Conservation (phyloP, 345 rosid species). For the Moricandia moricandioides region DNA sequence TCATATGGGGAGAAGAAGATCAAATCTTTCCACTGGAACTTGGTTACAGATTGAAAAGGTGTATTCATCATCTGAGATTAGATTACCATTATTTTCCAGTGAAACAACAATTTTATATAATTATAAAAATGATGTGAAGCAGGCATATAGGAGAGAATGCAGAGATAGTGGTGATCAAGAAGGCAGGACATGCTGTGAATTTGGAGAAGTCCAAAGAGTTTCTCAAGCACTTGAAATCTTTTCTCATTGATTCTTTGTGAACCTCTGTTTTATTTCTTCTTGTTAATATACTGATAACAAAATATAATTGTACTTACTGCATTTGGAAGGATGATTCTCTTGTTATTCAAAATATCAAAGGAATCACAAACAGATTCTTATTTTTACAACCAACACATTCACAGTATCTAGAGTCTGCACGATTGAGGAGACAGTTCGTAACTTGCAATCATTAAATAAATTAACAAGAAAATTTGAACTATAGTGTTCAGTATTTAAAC, state of each 20-base stretch:
- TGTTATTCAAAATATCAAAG: neutral
- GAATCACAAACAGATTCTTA: neutral
- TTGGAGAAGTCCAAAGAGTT: slow-evolving; percentile 53
- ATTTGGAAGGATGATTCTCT: neutral
- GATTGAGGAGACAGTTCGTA: neutral
- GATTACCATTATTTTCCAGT: neutral
- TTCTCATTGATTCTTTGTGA: slow-evolving; percentile 32
- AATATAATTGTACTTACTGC: neutral
- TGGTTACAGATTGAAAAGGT: slow-evolving; percentile 55
- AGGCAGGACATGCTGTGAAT: slow-evolving; percentile 61
- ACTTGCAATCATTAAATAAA: too few relatives aligned
- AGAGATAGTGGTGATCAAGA: slow-evolving; percentile 59
- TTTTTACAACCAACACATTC: neutral
- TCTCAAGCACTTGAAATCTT: slow-evolving; percentile 42
- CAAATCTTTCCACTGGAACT: slow-evolving; percentile 59
- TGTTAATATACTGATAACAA: neutral
- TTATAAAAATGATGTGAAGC: neutral
- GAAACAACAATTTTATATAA: neutral
- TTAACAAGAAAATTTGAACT: too few relatives aligned
- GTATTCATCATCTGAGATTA: neutral
- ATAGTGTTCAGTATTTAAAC: too few relatives aligned
- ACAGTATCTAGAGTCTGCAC: neutral
- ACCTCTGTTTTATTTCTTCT: neutral
- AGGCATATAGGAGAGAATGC: slow-evolving; percentile 52
- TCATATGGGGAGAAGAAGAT: slow-evolving; percentile 63